phyloP scores from a whole-genome alignment of 768 basidiomycete species.

The Phylloporus rhodoxanthus region DNA sequence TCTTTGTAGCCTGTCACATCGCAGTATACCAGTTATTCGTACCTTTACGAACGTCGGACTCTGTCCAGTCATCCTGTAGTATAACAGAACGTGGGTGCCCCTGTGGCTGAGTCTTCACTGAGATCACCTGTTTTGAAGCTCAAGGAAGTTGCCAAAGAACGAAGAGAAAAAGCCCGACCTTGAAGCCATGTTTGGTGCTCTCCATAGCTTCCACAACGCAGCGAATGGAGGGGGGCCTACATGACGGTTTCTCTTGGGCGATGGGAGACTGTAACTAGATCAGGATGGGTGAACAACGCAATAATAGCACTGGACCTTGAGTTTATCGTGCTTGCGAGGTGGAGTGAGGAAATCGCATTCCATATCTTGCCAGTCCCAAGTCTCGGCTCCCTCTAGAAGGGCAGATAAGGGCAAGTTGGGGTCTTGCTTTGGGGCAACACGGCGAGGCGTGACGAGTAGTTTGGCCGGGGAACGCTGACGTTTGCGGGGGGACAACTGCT shows the following conservation, averaged over 20 bases:
- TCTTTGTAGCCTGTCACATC: neutral
- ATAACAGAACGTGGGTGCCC: conserved; percentile 45
- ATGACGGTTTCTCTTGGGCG: conserved; percentile 14
- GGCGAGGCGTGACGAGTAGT: conserved; percentile 5
- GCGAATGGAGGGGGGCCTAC: conserved; percentile 42
- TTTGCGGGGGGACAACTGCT: conserved; percentile 11
- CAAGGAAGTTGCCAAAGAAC: neutral
- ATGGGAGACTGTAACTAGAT: conserved; percentile 11
- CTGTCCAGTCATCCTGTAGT: conserved; percentile 75
- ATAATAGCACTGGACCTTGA: conserved; percentile 15
- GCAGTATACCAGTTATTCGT: conserved; percentile 7
- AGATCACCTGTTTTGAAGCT: conserved; percentile 39
- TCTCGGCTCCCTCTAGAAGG: conserved; percentile 58
- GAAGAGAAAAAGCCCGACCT: conserved; percentile 10
- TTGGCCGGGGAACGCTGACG: conserved; percentile 18
- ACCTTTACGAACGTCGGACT: conserved; percentile 59
- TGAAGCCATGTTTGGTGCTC: conserved; percentile 19
- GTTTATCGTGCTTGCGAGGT: conserved; percentile 28
- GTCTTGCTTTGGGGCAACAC: conserved; percentile 4
- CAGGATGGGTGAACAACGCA: neutral
- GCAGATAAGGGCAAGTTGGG: conserved; percentile 40
- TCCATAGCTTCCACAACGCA: conserved; percentile 52
- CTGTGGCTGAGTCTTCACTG: conserved; percentile 39
- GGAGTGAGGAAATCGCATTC: conserved; percentile 45
- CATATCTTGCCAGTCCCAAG: conserved; percentile 66